phyloP scores from a whole-genome alignment of 1,284 basidiomycete genomes.

The Lignosus rhinocerotis region DNA sequence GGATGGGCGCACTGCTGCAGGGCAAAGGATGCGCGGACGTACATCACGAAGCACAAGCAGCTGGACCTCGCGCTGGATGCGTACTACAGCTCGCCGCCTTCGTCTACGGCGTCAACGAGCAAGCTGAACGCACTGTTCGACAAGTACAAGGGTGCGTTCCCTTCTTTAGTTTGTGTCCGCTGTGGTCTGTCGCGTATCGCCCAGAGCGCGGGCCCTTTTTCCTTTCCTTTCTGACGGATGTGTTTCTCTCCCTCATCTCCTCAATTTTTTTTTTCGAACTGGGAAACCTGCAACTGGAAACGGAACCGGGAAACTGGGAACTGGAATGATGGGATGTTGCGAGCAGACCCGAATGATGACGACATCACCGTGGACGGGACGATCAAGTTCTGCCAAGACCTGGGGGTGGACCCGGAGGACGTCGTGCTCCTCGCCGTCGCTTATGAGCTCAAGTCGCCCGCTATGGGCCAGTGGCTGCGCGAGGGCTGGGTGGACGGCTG shows the following conservation, averaged over 20 bases:
- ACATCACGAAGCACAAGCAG: conserved; percentile 70
- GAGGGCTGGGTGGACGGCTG: conserved; percentile 83
- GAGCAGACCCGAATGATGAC: conserved; percentile 54
- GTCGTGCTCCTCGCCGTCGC: conserved; percentile 77
- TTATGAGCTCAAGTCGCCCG: conserved; percentile 73
- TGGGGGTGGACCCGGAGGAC: conserved; percentile 71
- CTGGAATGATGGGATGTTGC: no score
- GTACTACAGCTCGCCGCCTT: conserved; percentile 56
- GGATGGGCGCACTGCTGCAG: conserved; percentile 40
- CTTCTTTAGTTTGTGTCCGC: neutral
- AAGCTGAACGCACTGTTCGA: conserved; percentile 72
- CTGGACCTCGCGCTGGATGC: conserved; percentile 78
- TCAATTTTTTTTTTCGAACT: no score
- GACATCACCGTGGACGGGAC: conserved; percentile 76
- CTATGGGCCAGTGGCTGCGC: conserved; percentile 75
- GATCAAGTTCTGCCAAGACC: conserved; percentile 68
- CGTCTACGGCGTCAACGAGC: conserved; percentile 46
- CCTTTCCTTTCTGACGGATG: neutral
- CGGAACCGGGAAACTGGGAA: neutral
- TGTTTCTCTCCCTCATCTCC: no score
- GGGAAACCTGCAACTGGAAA: no score
- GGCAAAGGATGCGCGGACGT: conserved; percentile 67
- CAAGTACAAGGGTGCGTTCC: conserved; percentile 73
- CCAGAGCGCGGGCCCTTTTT: no score
- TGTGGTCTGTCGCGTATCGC: no score